Evolutionary conservation across 2,329 filamentous ascomycete species (phyloP), one percentile per base, ranked within the genome.

Genomic region (Trichoderma sp.): DNA sequence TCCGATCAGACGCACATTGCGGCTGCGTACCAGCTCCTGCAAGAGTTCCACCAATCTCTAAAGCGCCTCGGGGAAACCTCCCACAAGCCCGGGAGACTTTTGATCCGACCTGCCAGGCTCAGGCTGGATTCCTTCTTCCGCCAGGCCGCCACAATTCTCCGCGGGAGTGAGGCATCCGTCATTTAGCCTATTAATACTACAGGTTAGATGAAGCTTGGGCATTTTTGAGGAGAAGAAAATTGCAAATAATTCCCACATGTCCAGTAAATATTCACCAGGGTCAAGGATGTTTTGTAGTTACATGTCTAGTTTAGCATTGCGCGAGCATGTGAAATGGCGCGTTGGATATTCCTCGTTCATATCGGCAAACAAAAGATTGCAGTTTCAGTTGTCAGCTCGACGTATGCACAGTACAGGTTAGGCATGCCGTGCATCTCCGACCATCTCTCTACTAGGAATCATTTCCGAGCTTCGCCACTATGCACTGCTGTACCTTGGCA

Each of bases 61-160:
- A 82, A 85, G 72, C 80, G 80, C 11, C 81, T 86, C 0, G 81
- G 81, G 2, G 74, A 77, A 11, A 81, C 81, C 3, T 80, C 82
- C 3, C 82, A 84, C 50, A 77, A 78, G 2, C 80, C 81, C 5
- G 81, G 81, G 4, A 81, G 80, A 41, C 77, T 82, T 3, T 75
- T 85, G 8, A 76, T 85, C 6, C 80, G 84, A 1, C 84, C 85
- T 5, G 83, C 83, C 2, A 82, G 82, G 27, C 74, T 86, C 6
- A 80, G 85, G 5, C 82, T 85, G 41, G 83, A 86, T 62, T 85
- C 84, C 0, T 85, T 86, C 71, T 86, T 86, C 27, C 80, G 81
- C 6, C 85, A 86, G 65, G 84, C 84, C 12, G 79, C 79, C 9
- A 77, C 79, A 16, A 79, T 81, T 45, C 78, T 82, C 35, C 77